phyloP scores from a whole-genome alignment of 768 basidiomycete species.

The Russula vinacea region DNA sequence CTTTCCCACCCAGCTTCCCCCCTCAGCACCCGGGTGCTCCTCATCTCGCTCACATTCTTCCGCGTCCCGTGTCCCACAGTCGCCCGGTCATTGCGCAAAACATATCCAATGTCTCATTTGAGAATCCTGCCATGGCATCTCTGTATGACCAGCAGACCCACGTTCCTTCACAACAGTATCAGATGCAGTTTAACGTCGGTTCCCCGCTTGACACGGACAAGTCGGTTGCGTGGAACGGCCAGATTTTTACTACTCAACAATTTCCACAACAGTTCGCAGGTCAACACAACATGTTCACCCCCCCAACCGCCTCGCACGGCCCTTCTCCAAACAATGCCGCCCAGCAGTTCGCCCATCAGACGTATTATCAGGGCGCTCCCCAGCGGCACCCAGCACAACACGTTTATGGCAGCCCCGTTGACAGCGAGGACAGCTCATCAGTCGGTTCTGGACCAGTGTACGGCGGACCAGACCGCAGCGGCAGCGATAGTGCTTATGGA shows the following conservation, averaged over 20 bases:
- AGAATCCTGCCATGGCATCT: conserved; percentile 51
- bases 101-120: conserved; percentile 45
- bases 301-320: conserved; percentile 26
- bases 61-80: conserved; percentile 35
- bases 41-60: conserved; percentile 33
- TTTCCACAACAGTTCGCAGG: conserved; percentile 24
- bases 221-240: conserved; percentile 34
- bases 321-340: conserved; percentile 23
- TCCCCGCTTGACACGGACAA: conserved; percentile 33
- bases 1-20: conserved; percentile 40
- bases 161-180: conserved; percentile 36
- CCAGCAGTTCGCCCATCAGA: conserved; percentile 30
- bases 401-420: conserved; percentile 36
- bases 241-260: conserved; percentile 27
- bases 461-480: conserved; percentile 39
- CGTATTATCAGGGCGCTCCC: conserved; percentile 33
- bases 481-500: conserved; percentile 37
- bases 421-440: conserved; percentile 42
- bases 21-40: conserved; percentile 22
- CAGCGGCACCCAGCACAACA: conserved; percentile 34
- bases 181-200: conserved; percentile 29
- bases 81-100: conserved; percentile 48
- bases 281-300: conserved; percentile 22
- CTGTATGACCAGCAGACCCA: conserved; percentile 42
- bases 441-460: conserved; percentile 38